phyloP scores from a whole-genome alignment of 2,329 filamentous ascomycete genomes.

The Venturiaceae sp. region DNA sequence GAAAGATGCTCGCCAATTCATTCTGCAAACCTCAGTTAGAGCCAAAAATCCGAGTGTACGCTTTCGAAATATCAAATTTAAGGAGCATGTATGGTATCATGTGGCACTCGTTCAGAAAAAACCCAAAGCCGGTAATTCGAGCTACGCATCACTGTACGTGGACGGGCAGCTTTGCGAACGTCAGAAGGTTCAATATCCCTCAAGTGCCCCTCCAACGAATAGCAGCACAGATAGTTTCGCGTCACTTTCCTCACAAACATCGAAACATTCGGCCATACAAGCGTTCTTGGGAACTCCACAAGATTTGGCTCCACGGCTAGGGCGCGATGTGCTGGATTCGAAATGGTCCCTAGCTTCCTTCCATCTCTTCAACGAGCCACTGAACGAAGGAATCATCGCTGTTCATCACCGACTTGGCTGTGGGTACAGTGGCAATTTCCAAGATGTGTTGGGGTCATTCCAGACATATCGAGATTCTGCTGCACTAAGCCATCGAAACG shows the following conservation, averaged over 20 bases:
- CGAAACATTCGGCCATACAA: conserved; percentile 61
- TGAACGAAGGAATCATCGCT: conserved; percentile 85
- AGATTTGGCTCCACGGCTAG: conserved; percentile 69
- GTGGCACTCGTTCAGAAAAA: conserved; percentile 78
- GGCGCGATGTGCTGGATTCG: conserved; percentile 62
- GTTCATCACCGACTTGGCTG: conserved; percentile 86
- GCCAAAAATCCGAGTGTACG: conserved; percentile 79
- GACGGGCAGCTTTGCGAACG: conserved; percentile 93
- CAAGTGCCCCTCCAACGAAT: conserved; percentile 56
- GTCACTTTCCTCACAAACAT: conserved; percentile 46
- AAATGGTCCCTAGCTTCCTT: conserved; percentile 86
- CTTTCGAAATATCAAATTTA: conserved; percentile 76
- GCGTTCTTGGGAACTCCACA: conserved; percentile 89
- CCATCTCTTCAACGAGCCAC: conserved; percentile 74
- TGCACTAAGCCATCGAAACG: conserved; percentile 80
- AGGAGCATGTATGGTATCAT: conserved; percentile 81
- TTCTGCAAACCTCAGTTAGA: conserved; percentile 85
- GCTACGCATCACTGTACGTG: conserved; percentile 73
- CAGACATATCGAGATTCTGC: conserved; percentile 94
- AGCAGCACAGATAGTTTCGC: conserved; percentile 58
- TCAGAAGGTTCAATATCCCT: conserved; percentile 78
- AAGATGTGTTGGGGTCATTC: conserved; percentile 90
- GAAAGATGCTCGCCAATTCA: conserved; percentile 86
- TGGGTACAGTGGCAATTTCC: conserved; percentile 90
- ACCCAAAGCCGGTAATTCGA: conserved; percentile 62